Conservation (phyloP, 257 asterid genomes). For the Solanum etuberosum region DNA sequence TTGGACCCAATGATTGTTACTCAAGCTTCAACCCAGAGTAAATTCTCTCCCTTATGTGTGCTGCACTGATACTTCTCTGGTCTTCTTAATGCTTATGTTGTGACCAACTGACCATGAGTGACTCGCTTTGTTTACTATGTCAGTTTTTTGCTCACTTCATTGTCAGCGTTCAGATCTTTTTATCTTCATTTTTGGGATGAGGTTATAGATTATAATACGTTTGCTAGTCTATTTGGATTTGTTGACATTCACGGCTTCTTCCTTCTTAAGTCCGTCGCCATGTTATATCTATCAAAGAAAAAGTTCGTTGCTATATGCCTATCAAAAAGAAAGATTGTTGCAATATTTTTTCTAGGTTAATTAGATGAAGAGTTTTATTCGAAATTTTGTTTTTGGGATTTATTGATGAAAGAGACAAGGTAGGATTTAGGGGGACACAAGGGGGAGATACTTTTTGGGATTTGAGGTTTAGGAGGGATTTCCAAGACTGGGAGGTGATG, state of each 20-base stretch:
- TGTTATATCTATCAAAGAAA: not conserved
- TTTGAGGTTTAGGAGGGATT: too few species aligned
- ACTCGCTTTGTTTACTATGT: not conserved
- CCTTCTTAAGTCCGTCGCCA: not conserved
- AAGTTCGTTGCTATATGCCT: not conserved
- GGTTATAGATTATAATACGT: not conserved
- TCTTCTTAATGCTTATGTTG: not conserved
- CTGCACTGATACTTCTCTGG: not conserved
- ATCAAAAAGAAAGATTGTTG: not conserved
- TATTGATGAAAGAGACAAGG: not conserved
- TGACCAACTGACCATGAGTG: not conserved
- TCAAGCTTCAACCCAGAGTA: not conserved
- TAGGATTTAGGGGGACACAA: not conserved
- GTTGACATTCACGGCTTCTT: not conserved
- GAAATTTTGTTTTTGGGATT: not conserved
- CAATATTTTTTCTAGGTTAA: not conserved
- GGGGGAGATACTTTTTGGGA: not conserved
- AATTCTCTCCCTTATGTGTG: not conserved
- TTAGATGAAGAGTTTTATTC: not conserved
- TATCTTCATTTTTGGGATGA: not conserved
- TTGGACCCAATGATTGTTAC: not conserved
- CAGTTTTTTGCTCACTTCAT: not conserved
- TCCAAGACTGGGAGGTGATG: not conserved
- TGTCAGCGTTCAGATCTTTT: not conserved
- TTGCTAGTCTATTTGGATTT: not conserved